Evolutionary conservation across 805 yeast species (phyloP).

Genomic region (Schwanniomyces sp.): DNA sequence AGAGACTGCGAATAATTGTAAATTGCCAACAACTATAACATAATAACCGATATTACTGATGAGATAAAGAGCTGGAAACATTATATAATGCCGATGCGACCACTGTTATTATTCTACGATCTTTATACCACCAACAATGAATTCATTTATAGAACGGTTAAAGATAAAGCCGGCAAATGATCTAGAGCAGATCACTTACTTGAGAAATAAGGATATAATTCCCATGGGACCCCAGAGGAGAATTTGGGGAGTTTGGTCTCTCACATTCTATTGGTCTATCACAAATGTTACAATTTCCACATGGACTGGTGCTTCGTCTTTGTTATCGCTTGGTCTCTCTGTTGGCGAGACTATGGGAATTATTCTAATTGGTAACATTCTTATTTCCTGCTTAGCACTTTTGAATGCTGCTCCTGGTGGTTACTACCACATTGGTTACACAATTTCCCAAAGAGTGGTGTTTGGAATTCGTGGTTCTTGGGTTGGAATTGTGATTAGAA

Average conservation of each 20-base stretch:
- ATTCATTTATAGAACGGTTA: not conserved
- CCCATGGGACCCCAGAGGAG: constrained; percentile 47
- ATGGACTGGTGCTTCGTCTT: constrained; percentile 46
- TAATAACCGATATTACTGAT: no score
- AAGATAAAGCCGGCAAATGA: constrained; percentile 5
- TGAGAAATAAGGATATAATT: constrained; percentile 40
- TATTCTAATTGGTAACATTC: constrained; percentile 45
- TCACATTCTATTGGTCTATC: constrained; percentile 45
- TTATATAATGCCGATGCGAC: not conserved
- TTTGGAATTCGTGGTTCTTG: constrained; percentile 49
- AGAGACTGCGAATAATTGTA: no score
- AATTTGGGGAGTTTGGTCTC: constrained; percentile 46
- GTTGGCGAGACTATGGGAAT: constrained; percentile 47
- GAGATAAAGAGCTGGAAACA: no score
- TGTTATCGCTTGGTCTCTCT: constrained; percentile 44
- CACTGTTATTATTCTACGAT: not conserved
- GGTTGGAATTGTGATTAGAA: constrained; percentile 44
- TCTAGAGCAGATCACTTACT: constrained; percentile 8
- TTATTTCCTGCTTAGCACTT: constrained; percentile 43
- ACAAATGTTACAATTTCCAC: constrained; percentile 42
- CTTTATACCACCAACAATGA: not conserved
- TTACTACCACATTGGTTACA: constrained; percentile 51
- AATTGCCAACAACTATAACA: no score
- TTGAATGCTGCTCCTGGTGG: constrained; percentile 50
- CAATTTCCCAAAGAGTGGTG: constrained; percentile 42